Base-by-base conservation (phyloP, 345 rosid species). In the Citropsis articulata region DNA sequence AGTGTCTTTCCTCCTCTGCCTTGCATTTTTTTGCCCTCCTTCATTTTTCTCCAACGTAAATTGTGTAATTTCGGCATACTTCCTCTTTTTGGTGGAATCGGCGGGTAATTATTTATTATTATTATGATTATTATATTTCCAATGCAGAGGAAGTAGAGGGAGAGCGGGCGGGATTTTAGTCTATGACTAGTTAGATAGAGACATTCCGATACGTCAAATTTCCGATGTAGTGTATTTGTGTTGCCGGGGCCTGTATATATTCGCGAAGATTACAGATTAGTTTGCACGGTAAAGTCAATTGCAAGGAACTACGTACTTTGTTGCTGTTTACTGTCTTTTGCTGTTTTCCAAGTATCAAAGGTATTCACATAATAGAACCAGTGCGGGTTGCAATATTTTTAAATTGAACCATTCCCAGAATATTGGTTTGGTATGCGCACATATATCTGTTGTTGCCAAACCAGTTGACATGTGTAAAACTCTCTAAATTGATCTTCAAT, bases 171-270 rank as follows among this genome's bases (percentile, higher is more conserved):
- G 50, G 62, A 21, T 25, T 61, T 22, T 48, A 5, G n/a, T 50
- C 3, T 75, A 35, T 53, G 30, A 28, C 27, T 75, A 63, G 70
- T 63, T 62, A 35, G 27, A 30, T 7, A n/a, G 9, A 64, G 9
- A 50, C 33, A 22, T 48, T 71, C 10, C 33, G 48, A 65, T 33
- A 4, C 1, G 22, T 42, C 5, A 2, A 74, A 62, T 27, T 62
- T 28, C 45, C 24, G n/a, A 19, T 42, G 25, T 8, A 36, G 6
- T 12, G 14, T 12, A 12, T 4, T 61, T 65, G n/a, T 67, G 36
- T 36, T 76, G 33, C 28, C 19, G 9, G 53, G 53, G 66, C 66
- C 48, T 56, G 72, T 67, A 53, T 55, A 76, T 76, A 67, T 24
- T 53, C 5, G 14, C 50, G 71, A 75, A 42, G 31, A 64, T 28